phyloP scores from a whole-genome alignment of 2,329 filamentous ascomycete species.

The Botrytis squamosa region DNA sequence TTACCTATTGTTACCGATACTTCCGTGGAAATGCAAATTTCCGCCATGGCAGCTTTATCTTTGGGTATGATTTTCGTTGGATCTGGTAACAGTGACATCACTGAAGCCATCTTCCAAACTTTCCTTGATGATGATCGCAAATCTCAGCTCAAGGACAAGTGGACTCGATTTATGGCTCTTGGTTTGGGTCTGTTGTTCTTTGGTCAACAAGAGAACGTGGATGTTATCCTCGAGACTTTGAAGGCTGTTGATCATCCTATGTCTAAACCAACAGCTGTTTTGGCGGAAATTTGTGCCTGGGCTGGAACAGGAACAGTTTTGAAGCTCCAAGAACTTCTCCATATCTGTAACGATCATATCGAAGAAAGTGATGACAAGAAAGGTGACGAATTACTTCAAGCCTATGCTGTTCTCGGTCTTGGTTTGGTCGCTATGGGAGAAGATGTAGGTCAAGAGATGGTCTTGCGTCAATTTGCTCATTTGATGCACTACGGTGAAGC shows the following conservation, averaged over 20 bases:
- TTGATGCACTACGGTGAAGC: slow-evolving; percentile 98
- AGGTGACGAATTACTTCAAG: slow-evolving; percentile 90
- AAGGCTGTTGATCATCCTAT: slow-evolving; percentile 97
- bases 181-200: slow-evolving; percentile 94
- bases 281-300: slow-evolving; percentile 97
- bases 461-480: slow-evolving; percentile 93
- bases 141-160: slow-evolving; percentile 93
- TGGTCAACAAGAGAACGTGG: slow-evolving; percentile 96
- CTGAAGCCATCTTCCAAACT: slow-evolving; percentile 87
- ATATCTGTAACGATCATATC: slow-evolving; percentile 97
- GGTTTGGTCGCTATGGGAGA: slow-evolving; percentile 97
- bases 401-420: slow-evolving; percentile 92
- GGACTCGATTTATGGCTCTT: slow-evolving; percentile 94
- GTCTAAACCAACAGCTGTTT: slow-evolving; percentile 90
- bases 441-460: slow-evolving; percentile 98
- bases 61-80: slow-evolving; percentile 91
- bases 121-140: slow-evolving; percentile 91
- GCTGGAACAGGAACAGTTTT: slow-evolving; percentile 94
- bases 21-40: slow-evolving; percentile 86
- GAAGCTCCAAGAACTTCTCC: slow-evolving; percentile 94
- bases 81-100: slow-evolving; percentile 86
- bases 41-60: slow-evolving; percentile 90
- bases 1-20: slow-evolving; percentile 86
- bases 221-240: slow-evolving; percentile 92
- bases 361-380: slow-evolving; percentile 94